phyloP scores from a whole-genome alignment of 305 asterid species.

The Fraxinus greggii region DNA sequence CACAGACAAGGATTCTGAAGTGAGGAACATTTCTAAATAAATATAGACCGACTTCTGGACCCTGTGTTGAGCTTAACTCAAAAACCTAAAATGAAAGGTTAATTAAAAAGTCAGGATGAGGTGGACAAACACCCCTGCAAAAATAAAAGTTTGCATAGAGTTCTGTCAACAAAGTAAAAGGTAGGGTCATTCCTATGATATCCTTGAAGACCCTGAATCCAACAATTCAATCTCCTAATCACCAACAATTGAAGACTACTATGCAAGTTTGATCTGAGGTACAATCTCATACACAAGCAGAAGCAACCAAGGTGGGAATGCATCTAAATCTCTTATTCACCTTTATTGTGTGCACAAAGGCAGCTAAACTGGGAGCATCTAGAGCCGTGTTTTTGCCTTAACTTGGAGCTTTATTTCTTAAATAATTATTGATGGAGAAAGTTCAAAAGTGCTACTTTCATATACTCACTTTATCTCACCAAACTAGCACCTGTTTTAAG shows the following conservation, averaged over 20 bases:
- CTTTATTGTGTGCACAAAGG: neutral
- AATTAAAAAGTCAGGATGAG: slow-evolving; percentile 15
- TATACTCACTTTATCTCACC: neutral
- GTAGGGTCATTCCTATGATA: neutral
- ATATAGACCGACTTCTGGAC: slow-evolving; percentile 88
- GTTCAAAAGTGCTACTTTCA: neutral
- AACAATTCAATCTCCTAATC: slow-evolving; percentile 14
- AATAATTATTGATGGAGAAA: neutral
- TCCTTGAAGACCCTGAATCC: neutral
- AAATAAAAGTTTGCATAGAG: neutral
- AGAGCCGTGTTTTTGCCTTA: neutral
- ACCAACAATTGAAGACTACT: neutral
- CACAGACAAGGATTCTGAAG: slow-evolving; percentile 87
- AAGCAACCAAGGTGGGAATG: neutral
- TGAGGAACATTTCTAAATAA: slow-evolving; percentile 80
- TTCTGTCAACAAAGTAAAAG: slow-evolving; percentile 4
- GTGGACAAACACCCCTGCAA: neutral
- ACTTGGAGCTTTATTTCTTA: neutral
- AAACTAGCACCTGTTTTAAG: neutral
- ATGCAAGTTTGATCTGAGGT: neutral
- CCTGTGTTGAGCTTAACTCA: slow-evolving; percentile 79
- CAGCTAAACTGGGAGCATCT: neutral
- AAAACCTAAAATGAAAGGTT: slow-evolving; percentile 41
- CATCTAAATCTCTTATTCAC: neutral
- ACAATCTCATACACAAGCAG: neutral